Conservation (phyloP, 2,329 filamentous ascomycete species). For the Ampelomyces quisqualis region DNA sequence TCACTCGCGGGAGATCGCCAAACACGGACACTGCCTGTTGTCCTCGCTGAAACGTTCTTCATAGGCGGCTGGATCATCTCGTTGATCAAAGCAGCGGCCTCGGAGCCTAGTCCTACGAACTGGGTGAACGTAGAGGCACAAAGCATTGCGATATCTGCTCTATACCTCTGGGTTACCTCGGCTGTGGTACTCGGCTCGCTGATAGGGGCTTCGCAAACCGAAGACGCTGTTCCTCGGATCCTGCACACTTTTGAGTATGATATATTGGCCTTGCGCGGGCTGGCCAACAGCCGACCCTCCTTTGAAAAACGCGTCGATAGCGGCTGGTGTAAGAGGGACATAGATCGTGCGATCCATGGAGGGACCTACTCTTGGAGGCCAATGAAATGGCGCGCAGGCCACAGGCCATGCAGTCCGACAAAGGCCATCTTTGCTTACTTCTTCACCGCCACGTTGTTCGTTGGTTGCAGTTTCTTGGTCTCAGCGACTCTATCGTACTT, state of each 20-base stretch:
- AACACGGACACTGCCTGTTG: conserved; percentile 17
- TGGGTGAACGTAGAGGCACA: conserved; percentile 23
- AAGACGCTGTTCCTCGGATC: conserved; percentile 17
- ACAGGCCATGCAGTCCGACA: no score
- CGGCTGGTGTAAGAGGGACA: conserved; percentile 10
- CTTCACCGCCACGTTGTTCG: conserved; percentile 4
- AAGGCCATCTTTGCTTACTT: conserved; percentile 4
- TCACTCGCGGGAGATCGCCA: conserved; percentile 17
- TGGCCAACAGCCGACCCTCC: conserved; percentile 10
- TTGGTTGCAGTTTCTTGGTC: conserved; percentile 14
- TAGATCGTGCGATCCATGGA: conserved; percentile 15
- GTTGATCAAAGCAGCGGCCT: conserved; percentile 18
- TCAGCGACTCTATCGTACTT: conserved; percentile 17
- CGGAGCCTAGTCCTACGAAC: conserved; percentile 17
- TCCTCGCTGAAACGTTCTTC: conserved; percentile 20
- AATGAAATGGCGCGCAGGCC: conserved; percentile 11
- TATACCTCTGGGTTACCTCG: conserved; percentile 24
- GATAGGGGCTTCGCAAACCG: conserved; percentile 21
- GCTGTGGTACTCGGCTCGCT: conserved; percentile 14
- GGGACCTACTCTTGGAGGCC: conserved; percentile 18
- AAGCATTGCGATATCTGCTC: conserved; percentile 17
- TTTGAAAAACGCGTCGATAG: conserved; percentile 7
- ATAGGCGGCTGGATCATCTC: conserved; percentile 21
- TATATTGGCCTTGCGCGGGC: conserved; percentile 3
- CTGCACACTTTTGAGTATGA: conserved; percentile 19